A percentile compares a stretch with the other conserved stretches of the same genome.
Evolutionary conservation across 192 early-diverging fungal species (phyloP).

Genomic region (Podila epigama): DNA sequence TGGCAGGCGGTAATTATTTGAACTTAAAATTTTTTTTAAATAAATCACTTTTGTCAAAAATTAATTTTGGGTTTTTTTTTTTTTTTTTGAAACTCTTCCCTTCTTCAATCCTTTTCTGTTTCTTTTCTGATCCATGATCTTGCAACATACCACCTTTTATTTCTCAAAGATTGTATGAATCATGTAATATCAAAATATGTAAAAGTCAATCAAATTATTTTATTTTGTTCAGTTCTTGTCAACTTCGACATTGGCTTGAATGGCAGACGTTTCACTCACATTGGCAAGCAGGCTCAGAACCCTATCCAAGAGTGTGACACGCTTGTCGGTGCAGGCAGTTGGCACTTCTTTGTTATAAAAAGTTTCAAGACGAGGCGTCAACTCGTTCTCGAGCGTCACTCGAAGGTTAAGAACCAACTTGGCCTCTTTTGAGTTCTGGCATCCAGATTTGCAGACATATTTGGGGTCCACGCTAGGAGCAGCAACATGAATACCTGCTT

Average conservation of each 20-base stretch:
- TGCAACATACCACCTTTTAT: too few relatives aligned
- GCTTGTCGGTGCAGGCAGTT: slow-evolving; percentile 6
- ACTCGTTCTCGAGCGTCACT: slow-evolving; percentile 7
- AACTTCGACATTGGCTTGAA: neutral
- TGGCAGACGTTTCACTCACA: too few relatives aligned
- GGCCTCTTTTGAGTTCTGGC: slow-evolving; percentile 1
- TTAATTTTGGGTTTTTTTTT: too few relatives aligned
- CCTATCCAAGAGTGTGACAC: neutral
- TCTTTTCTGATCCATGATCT: too few relatives aligned
- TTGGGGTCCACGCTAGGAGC: slow-evolving; percentile 1
- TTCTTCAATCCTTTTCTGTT: too few relatives aligned
- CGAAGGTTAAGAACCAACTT: neutral
- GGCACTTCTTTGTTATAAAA: slow-evolving; percentile 5
- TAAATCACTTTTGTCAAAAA: neutral
- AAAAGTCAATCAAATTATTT: too few relatives aligned
- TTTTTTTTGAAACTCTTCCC: too few relatives aligned
- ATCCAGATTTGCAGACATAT: slow-evolving; percentile 3
- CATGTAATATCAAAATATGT: too few relatives aligned
- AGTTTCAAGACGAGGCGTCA: neutral
- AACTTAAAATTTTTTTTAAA: too few relatives aligned
- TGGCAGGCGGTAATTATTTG: slow-evolving; percentile 78
- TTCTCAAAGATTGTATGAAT: too few relatives aligned
- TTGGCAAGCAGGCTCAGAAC: slow-evolving; percentile 1
- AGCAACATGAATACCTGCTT: neutral
- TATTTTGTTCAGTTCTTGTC: too few relatives aligned